A percentile compares a stretch with the other conserved stretches of the same genome.
Conservation (phyloP, 805 yeast genomes). For the Candida xyloterini region DNA sequence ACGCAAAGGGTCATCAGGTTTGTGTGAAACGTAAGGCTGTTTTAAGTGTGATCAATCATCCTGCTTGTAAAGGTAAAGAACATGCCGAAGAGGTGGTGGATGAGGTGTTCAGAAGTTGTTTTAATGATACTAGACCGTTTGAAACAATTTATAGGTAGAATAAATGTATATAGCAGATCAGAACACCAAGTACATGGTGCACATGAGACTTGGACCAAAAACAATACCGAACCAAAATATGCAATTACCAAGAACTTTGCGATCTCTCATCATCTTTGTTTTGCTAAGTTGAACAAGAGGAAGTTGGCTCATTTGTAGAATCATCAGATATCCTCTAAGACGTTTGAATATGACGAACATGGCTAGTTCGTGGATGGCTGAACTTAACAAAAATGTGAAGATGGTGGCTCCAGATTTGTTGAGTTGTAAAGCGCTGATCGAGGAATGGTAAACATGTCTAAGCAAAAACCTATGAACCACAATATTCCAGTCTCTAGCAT, state of each 20-base stretch:
- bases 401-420: slow-evolving; percentile 68
- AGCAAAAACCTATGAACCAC: slow-evolving; percentile 89
- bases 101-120: slow-evolving; percentile 90
- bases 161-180: slow-evolving; percentile 29
- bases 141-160: slow-evolving; percentile 79
- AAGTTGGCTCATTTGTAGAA: slow-evolving; percentile 83
- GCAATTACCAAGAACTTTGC: slow-evolving; percentile 66
- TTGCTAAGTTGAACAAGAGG: slow-evolving; percentile 70
- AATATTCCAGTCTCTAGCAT: slow-evolving; percentile 89
- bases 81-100: slow-evolving; percentile 79
- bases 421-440: slow-evolving; percentile 71
- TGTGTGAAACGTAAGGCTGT: slow-evolving; percentile 90
- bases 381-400: slow-evolving; percentile 73
- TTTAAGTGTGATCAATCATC: slow-evolving; percentile 81
- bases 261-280: slow-evolving; percentile 52
- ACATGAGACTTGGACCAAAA: slow-evolving; percentile 84
- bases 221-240: slow-evolving; percentile 92
- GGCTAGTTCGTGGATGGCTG: slow-evolving; percentile 84
- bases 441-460: slow-evolving; percentile 91
- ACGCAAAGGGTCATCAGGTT: slow-evolving; percentile 74
- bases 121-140: slow-evolving; percentile 92
- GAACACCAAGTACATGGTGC: slow-evolving; percentile 78
- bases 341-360: slow-evolving; percentile 85
- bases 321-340: slow-evolving; percentile 73
- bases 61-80: slow-evolving; percentile 66